These are phyloP conservation scores for Botrytis paeoniae DNA, from an alignment of 2,329 filamentous ascomycete species.

Conservation along the genomic window DNA sequence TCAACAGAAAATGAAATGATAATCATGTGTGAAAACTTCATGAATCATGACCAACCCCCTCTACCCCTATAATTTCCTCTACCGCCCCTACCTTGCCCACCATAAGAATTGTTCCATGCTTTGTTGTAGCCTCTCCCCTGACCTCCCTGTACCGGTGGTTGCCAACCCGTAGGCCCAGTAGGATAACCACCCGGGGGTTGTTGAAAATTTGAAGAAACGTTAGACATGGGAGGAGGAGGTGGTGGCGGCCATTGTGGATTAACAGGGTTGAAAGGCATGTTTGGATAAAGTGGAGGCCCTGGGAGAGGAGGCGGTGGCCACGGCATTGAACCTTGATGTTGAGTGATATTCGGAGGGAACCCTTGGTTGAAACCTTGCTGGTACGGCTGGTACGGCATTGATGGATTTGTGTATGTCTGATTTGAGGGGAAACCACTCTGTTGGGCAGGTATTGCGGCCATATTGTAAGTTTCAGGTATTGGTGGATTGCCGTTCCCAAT, in stretches of 20 bases:
- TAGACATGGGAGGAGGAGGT: constrained; percentile 19
- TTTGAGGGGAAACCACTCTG: constrained; percentile 4
- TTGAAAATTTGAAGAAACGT: constrained; percentile 20
- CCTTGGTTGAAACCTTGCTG: constrained; percentile 31
- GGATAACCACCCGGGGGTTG: constrained; percentile 26
- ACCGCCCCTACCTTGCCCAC: constrained; percentile 27
- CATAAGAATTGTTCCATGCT: constrained; percentile 30
- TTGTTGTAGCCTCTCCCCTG: constrained; percentile 29
- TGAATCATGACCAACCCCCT: constrained; percentile 29
- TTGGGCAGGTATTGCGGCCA: background rate
- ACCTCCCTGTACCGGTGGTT: constrained; percentile 21
- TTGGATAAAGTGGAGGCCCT: constrained; percentile 27
- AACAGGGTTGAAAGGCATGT: constrained; percentile 18
- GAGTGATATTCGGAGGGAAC: constrained; percentile 27
- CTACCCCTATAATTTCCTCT: constrained; percentile 33
- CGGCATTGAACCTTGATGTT: constrained; percentile 19
- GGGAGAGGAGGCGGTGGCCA: constrained; percentile 31
- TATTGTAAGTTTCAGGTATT: constrained; percentile 15
- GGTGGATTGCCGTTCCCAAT: constrained; percentile 18
- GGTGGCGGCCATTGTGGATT: constrained; percentile 22
- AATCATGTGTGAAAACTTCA: constrained; percentile 10
- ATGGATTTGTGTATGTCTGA: constrained; percentile 21
- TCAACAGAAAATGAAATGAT: background rate
- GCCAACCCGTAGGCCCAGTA: constrained; percentile 32
- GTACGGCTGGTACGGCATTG: constrained; percentile 22